A percentile compares a stretch with the other conserved stretches of the same genome.
Evolutionary conservation across 306 rosid genomes (phyloP).

Genomic region (Prunus mume): DNA sequence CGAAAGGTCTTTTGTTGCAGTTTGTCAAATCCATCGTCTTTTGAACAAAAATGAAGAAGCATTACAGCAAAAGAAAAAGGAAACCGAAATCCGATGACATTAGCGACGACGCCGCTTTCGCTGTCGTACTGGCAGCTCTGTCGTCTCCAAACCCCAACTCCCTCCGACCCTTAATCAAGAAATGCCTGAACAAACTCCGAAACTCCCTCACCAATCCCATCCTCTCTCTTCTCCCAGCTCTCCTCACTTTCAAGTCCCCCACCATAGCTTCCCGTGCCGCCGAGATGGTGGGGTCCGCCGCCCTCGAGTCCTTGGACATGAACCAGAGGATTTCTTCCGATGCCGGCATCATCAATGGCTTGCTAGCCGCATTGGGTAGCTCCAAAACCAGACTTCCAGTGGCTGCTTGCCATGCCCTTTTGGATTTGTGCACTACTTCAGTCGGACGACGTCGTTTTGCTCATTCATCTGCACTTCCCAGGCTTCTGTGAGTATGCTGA

Average conservation of each 20-base stretch:
- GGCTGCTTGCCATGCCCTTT: conserved; percentile 69
- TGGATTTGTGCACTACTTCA: conserved; percentile 58
- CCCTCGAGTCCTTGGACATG: conserved; percentile 53
- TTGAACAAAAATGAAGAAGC: conserved; percentile 2
- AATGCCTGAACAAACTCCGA: conserved; percentile 48
- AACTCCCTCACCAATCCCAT: conserved; percentile 33
- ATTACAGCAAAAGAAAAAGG: conserved; percentile 34
- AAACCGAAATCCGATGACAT: conserved; percentile 7
- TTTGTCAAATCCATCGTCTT: no score
- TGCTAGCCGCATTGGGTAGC: conserved; percentile 39
- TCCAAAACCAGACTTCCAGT: conserved; percentile 32
- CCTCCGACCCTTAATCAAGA: conserved; percentile 34
- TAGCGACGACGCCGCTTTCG: conserved; percentile 19
- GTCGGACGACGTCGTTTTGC: conserved; percentile 46
- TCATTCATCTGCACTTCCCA: conserved; percentile 39
- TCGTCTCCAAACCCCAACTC: conserved; percentile 28
- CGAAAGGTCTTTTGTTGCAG: no score
- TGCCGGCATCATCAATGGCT: conserved; percentile 39
- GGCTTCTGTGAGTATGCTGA: conserved; percentile 51
- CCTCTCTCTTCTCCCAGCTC: conserved; percentile 61
- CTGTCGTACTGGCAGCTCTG: conserved; percentile 54
- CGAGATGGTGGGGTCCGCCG: conserved; percentile 47
- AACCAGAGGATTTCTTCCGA: conserved; percentile 58
- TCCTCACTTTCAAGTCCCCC: conserved; percentile 31
- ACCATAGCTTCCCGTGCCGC: conserved; percentile 35